Percentiles rank a stretch among this genome's conserved stretches.
phyloP scores from a whole-genome alignment of 2,329 filamentous ascomycete species.

The Dichotomopilus funicola region DNA sequence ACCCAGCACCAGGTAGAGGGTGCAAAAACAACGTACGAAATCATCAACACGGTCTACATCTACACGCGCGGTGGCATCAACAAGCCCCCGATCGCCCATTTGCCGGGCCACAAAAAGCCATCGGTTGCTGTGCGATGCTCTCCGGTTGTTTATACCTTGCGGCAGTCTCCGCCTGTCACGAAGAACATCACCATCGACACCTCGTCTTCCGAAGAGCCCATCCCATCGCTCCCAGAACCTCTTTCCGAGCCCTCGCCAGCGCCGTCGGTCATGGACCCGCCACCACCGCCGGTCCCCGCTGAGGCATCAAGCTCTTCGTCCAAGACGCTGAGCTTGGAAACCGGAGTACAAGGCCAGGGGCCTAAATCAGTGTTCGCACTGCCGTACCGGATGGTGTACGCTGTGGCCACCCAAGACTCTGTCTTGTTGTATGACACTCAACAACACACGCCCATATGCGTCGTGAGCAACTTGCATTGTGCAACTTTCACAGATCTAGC shows the following conservation, averaged over 20 bases:
- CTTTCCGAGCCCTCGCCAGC: conserved; percentile 55
- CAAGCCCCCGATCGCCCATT: conserved; percentile 88
- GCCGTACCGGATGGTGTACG: conserved; percentile 91
- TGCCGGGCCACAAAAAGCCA: conserved; percentile 96
- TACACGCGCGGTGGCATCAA: conserved; percentile 95
- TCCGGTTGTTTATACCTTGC: conserved; percentile 76
- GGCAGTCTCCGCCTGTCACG: conserved; percentile 61
- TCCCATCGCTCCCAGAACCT: conserved; percentile 78
- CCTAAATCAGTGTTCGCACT: conserved; percentile 71
- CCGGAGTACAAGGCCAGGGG: conserved; percentile 46
- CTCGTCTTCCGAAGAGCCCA: conserved; percentile 75
- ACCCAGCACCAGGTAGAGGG: conserved; percentile 60
- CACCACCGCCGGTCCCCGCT: conserved; percentile 51
- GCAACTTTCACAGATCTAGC: conserved; percentile 94
- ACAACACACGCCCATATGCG: conserved; percentile 84
- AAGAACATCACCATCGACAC: conserved; percentile 94
- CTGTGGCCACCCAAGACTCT: conserved; percentile 92
- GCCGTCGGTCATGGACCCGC: conserved; percentile 72
- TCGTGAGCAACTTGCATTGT: conserved; percentile 95
- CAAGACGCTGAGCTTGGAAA: conserved; percentile 42
- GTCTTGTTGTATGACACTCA: conserved; percentile 95
- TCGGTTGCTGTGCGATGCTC: conserved; percentile 95
- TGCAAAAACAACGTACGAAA: conserved; percentile 74
- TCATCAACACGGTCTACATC: conserved; percentile 96
- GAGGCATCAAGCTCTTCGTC: conserved; percentile 48